These are phyloP conservation scores for Tillandsia fasciculata DNA, from an alignment of 176 grass and related monocot species.

Conservation along the genomic window DNA sequence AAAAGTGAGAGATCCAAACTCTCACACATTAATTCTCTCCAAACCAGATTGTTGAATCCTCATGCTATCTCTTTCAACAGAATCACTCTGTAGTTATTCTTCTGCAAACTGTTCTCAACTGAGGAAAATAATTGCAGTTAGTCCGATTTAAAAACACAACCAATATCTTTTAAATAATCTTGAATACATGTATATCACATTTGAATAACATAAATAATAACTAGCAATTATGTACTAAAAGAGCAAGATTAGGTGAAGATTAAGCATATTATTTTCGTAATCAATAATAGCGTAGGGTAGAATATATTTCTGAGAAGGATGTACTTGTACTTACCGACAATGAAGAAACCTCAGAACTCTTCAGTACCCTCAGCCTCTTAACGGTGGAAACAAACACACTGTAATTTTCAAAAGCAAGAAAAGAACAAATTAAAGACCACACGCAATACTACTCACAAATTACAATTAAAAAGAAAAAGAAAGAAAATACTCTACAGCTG, in stretches of 20 bases:
- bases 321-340: slow-evolving; percentile 32
- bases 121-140: slow-evolving; percentile 1
- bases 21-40: no score
- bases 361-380: slow-evolving; percentile 85
- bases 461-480: no score
- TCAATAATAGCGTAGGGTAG: no score
- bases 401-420: slow-evolving; percentile 22
- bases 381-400: slow-evolving; percentile 70
- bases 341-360: slow-evolving; percentile 63
- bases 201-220: no score
- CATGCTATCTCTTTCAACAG: neutral
- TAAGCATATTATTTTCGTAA: no score
- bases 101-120: slow-evolving; percentile 12
- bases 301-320: neutral
- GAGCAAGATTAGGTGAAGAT: no score
- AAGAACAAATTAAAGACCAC: neutral
- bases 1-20: neutral
- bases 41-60: neutral
- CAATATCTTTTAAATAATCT: no score
- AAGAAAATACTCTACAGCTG: no score
- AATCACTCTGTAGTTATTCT: slow-evolving; percentile 16
- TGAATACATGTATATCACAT: no score
- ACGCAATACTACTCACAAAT: no score
- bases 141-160: neutral
- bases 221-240: no score